Percentiles rank a stretch among this genome's conserved stretches.
Evolutionary conservation across 495 filamentous ascomycete genomes (phyloP).

Genomic region (Collariella sp.): DNA sequence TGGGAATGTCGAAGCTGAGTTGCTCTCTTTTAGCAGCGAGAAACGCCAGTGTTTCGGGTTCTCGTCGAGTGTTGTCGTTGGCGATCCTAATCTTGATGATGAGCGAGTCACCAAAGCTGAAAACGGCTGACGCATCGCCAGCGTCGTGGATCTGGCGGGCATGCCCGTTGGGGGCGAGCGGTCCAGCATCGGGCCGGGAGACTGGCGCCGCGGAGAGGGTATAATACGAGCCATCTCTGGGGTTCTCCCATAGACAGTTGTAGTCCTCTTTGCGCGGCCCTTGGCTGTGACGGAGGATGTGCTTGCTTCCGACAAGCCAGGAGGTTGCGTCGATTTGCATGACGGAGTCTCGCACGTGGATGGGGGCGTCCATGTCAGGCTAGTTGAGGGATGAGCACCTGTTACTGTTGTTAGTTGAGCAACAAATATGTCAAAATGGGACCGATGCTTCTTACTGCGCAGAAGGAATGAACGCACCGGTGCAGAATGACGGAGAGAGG

Average conservation of each 20-base stretch:
- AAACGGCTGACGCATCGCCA: slow-evolving; percentile 1
- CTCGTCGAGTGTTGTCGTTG: not conserved
- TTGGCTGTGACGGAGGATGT: not conserved
- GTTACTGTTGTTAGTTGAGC: not conserved
- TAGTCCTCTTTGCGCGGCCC: not conserved
- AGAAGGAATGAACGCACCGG: not conserved
- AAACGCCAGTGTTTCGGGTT: not conserved
- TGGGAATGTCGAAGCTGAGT: slow-evolving; percentile 3
- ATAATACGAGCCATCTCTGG: not conserved
- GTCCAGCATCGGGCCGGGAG: not conserved
- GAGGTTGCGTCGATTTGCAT: slow-evolving; percentile 1
- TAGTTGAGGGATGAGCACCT: not conserved
- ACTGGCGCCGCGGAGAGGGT: not conserved
- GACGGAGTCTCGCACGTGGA: slow-evolving; percentile 1
- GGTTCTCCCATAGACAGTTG: not conserved
- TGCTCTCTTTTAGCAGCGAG: not conserved
- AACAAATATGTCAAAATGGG: no score
- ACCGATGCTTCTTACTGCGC: not conserved
- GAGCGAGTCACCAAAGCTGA: not conserved
- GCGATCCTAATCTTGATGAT: slow-evolving; percentile 5
- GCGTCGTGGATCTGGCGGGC: slow-evolving; percentile 7
- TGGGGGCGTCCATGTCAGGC: not conserved
- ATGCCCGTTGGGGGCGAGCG: not conserved
- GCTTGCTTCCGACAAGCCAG: slow-evolving; percentile 2
- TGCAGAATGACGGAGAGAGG: not conserved